A percentile compares a stretch with the other conserved stretches of the same genome.
Evolutionary conservation across 345 rosid genomes (phyloP).

Genomic region (Theobroma cacao): DNA sequence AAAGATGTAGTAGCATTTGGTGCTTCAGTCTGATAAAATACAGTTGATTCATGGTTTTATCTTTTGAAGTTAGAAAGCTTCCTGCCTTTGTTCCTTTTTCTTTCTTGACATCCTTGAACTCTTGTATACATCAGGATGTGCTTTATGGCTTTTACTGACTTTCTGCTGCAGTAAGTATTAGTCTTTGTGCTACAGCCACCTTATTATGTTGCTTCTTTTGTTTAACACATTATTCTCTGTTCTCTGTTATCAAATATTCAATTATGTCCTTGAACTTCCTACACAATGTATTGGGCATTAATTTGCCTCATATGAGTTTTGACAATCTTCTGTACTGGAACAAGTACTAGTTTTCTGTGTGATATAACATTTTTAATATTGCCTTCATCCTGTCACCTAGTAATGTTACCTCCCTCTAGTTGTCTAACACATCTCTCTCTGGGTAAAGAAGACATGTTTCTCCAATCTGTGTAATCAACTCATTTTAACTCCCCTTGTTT

Average conservation of each 20-base stretch:
- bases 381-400: not conserved
- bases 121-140: not conserved
- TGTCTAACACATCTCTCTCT: not conserved
- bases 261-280: not conserved
- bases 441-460: not conserved
- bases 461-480: not conserved
- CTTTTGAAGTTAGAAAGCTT: not conserved
- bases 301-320: not conserved
- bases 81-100: not conserved
- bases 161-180: not conserved
- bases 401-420: not conserved
- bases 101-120: not conserved
- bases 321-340: not conserved
- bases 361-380: not conserved
- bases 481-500: not conserved
- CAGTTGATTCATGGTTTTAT: not conserved
- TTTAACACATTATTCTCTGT: not conserved
- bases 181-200: not conserved
- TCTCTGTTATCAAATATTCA: not conserved
- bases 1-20: not conserved
- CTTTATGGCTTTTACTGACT: not conserved
- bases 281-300: not conserved
- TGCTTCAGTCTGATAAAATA: not conserved
- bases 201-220: not conserved
- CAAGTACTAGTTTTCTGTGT: not conserved